Evolutionary conservation across 768 basidiomycete species (phyloP).

Genomic region (Auricularia auricula-judae): DNA sequence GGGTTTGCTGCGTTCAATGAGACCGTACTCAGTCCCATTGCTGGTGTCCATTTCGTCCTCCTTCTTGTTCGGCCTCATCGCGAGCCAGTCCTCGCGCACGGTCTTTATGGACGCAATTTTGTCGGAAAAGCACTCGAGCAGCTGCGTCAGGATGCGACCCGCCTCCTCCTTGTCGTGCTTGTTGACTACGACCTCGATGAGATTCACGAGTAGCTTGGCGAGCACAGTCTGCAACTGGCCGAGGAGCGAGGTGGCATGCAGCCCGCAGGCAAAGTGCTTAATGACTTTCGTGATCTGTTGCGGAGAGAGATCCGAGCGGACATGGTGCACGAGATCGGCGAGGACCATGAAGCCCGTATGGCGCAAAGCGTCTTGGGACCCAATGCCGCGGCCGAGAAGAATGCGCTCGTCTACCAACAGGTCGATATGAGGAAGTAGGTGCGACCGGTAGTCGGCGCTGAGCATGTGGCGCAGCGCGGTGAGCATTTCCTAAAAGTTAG

Average conservation of each 20-base stretch:
- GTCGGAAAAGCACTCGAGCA: constrained; percentile 77
- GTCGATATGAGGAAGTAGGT: constrained; percentile 73
- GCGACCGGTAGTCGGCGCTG: constrained; percentile 62
- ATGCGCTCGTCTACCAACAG: constrained; percentile 86
- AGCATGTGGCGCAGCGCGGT: constrained; percentile 87
- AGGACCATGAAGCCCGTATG: constrained; percentile 61
- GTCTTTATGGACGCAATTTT: constrained; percentile 72
- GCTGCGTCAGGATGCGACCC: constrained; percentile 52
- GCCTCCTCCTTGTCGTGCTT: constrained; percentile 68
- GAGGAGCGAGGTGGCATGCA: constrained; percentile 79
- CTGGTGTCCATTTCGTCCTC: constrained; percentile 24
- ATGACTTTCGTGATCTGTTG: constrained; percentile 69
- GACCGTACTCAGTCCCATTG: constrained; percentile 39
- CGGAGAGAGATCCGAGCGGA: constrained; percentile 69
- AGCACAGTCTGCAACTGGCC: constrained; percentile 80
- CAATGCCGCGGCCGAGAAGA: constrained; percentile 72
- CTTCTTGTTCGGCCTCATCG: constrained; percentile 38
- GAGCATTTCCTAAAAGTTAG: constrained; percentile 43
- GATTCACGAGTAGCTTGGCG: constrained; percentile 84
- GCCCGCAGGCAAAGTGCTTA: constrained; percentile 73
- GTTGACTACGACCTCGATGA: constrained; percentile 68
- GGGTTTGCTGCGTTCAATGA: constrained; percentile 80
- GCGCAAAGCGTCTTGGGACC: constrained; percentile 79
- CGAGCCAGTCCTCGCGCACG: constrained; percentile 45
- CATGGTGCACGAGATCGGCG: constrained; percentile 88